Evolutionary conservation across 176 grass and related monocot genomes (phyloP), one percentile per base, ranked within the genome.

Genomic region (Aegilops speltoides): DNA sequence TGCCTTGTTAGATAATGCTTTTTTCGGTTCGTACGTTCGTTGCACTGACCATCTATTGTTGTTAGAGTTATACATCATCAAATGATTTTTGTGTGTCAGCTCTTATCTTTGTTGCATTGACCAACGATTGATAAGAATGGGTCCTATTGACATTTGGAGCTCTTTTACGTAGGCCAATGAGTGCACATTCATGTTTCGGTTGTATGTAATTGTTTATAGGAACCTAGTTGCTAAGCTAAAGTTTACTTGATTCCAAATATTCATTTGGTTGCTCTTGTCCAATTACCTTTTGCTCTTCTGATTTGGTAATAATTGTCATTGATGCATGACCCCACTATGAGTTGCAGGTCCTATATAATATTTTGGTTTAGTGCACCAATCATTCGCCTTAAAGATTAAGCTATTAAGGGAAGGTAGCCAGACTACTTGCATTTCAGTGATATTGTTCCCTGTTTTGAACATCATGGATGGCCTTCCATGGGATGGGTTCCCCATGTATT

Each of bases 161-260:
- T 28, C 43, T 63, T 16, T 15, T 64, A 74, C 74, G 12, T 17
- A 62, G 67, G 65, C 7, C 41, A 82, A 25, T 79, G 9, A 13
- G 12, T 60, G 32, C 25, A 32, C 10, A 80, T 32, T 14, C 74
- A 4, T 67, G 69, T 57, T 8, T 56, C 20, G 7, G 26, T 75
- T 76, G 25, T 68, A 45, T n/a, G 14, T 23, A 73, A 45, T 8
- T 45, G n/a, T 40, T 67, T 72, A 29, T 63, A 64, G 8, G 24
- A 65, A 86, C 73, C 19, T 29, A 86, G 43, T 19, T 71, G 22
- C 9, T 12, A 34, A 52, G 62, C 40, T 62, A 81, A 81, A 50
- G 10, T 50, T 82, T 52, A 52, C 11, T 68, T 82, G 64, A n/a
- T 33, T 68, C 16, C 40, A 33, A 29, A 68, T 37, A 28, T 80